These are phyloP conservation scores for Fraxinus floribunda DNA, from an alignment of 305 asterid genomes.

Conservation along the genomic window DNA sequence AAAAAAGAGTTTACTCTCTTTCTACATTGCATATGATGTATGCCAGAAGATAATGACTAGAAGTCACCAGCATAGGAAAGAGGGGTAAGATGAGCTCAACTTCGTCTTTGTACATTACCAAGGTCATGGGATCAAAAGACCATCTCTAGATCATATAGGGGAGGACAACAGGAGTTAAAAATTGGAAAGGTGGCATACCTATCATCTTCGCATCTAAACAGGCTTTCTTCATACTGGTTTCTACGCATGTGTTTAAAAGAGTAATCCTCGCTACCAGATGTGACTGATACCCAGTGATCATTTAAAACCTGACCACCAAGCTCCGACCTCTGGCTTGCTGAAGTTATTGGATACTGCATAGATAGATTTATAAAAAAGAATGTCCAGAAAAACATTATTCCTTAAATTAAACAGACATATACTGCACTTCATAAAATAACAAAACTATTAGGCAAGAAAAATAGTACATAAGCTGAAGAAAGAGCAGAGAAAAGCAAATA, in stretches of 20 bases:
- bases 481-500: conserved; percentile 1
- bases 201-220: conserved; percentile 98
- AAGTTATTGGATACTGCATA: conserved; percentile 83
- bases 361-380: conserved; percentile 15
- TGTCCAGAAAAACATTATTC: neutral
- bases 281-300: conserved; percentile 97
- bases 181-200: conserved; percentile 42
- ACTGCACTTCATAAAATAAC: neutral
- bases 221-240: conserved; percentile 98
- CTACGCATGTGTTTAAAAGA: conserved; percentile 97
- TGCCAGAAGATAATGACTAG: neutral
- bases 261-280: conserved; percentile 99
- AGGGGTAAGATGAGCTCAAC: conserved; percentile 3
- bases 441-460: neutral
- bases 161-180: neutral
- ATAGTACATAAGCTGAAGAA: neutral
- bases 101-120: conserved; percentile 3
- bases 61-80: neutral
- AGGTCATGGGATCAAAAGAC: neutral
- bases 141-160: neutral
- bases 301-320: conserved; percentile 87
- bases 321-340: conserved; percentile 89
- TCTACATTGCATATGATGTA: neutral
- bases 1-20: neutral
- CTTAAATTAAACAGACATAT: neutral